These are phyloP conservation scores for Pyrenochaeta sp. DNA, from an alignment of 2,329 filamentous ascomycete species.

Conservation along the genomic window DNA sequence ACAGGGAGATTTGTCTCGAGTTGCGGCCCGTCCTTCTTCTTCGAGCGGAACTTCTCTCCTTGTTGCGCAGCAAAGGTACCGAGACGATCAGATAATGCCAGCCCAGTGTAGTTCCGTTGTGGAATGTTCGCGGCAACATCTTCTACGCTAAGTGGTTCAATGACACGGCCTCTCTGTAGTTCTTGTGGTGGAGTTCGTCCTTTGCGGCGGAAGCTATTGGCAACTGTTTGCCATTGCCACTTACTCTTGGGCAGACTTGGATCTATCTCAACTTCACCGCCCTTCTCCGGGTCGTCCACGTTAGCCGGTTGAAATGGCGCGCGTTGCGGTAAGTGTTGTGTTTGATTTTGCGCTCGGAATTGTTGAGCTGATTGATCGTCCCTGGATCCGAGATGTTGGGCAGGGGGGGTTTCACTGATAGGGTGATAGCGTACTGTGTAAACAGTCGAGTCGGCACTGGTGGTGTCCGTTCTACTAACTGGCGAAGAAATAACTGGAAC, in stretches of 20 bases:
- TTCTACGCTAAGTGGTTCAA: constrained; percentile 50
- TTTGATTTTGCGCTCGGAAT: constrained; percentile 9
- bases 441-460: constrained; percentile 68
- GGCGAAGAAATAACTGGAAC: constrained; percentile 60
- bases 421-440: constrained; percentile 70
- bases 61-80: constrained; percentile 60
- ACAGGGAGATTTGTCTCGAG: constrained; percentile 59
- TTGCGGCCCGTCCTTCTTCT: constrained; percentile 41
- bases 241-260: constrained; percentile 21
- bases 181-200: constrained; percentile 66
- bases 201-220: constrained; percentile 66
- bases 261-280: constrained; percentile 23
- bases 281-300: constrained; percentile 41
- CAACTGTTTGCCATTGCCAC: constrained; percentile 59
- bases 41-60: constrained; percentile 53
- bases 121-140: constrained; percentile 45
- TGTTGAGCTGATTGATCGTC: constrained; percentile 22
- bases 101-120: constrained; percentile 53
- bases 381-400: constrained; percentile 18
- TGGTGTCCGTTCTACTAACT: constrained; percentile 66
- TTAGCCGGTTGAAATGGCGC: constrained; percentile 14
- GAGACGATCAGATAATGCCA: constrained; percentile 54
- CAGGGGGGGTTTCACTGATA: constrained; percentile 52
- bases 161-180: constrained; percentile 63
- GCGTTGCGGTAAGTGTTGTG: constrained; percentile 8